Base-by-base conservation (phyloP, 2,329 filamentous ascomycete genomes). In the Alternaria atra region DNA sequence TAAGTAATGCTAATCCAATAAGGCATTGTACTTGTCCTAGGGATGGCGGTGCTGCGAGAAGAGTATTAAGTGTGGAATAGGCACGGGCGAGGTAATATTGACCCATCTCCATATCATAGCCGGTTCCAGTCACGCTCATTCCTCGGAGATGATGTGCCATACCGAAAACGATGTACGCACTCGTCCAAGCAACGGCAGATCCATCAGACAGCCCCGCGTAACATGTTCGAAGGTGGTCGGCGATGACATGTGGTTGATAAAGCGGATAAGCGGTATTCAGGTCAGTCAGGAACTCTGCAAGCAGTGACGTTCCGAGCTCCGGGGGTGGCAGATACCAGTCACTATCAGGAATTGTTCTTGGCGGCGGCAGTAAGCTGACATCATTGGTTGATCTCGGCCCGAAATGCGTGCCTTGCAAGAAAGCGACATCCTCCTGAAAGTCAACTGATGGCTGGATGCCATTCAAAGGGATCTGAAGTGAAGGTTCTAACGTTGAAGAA, bases 211-310 rank as follows among this genome's bases (percentile, higher is more conserved):
- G 23, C 8, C 68, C 70, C 13, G 61, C 58, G 55, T 73, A 73
- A 52, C 72, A 73, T n/a, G 63, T 56, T 13, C 68, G 67, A 5
- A 72, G 61, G 34, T 75, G 71, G 3, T 72, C 58, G 3, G 64
- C 67, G 15, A 73, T 65, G 6, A 59, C 58, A 27, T 68, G 61
- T 4, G 67, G 69, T 8, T 64, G 61, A 44, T 67, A 75, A 3
- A 75, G 60, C 15, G 70, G 66, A 20, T 51, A 66, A 0, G 68
- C 69, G 3, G 68, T 69, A 35, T 75, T 75, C 48, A 71, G 66
- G 52, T 75, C 69, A 3, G 69, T 66, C 6, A 73, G 57, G 29
- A 61, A 74, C 27, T 75, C 71, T 2, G 60, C 58, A 4, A 73
- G 66, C 20, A 75, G 44, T 13, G 67, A 63, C 3, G 67, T 68